These are phyloP conservation scores for Diospyros kaki DNA, from an alignment of 148 eudicot species.

Conservation along the genomic window DNA sequence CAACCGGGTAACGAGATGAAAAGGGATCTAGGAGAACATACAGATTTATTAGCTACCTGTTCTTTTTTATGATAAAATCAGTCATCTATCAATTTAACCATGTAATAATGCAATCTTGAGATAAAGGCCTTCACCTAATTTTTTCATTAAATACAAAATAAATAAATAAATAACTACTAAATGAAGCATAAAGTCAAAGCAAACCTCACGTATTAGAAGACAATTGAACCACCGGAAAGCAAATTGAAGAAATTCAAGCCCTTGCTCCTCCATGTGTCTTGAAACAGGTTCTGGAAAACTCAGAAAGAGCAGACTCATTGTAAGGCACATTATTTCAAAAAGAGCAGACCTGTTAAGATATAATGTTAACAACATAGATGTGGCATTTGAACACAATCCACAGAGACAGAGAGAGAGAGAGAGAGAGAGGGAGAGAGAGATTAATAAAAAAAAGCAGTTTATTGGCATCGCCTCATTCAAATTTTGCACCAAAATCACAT, in stretches of 20 bases:
- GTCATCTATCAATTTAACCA: background rate
- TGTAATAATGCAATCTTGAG: background rate
- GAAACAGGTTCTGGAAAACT: slow-evolving; percentile 69
- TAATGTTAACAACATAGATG: too few species aligned
- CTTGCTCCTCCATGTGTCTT: slow-evolving; percentile 92
- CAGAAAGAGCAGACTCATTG: background rate
- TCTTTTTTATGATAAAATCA: background rate
- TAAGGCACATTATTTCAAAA: background rate
- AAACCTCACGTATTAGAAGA: slow-evolving; percentile 96
- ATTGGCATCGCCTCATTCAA: too few species aligned
- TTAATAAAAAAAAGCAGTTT: background rate
- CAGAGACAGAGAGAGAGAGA: background rate
- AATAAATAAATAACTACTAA: background rate
- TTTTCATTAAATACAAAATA: background rate
- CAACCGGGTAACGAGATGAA: slow-evolving; percentile 83
- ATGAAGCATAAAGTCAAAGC: slow-evolving; percentile 12
- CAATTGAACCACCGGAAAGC: slow-evolving; percentile 99
- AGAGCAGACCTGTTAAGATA: background rate
- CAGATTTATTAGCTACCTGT: slow-evolving; percentile 8
- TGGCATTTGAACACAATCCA: too few species aligned
- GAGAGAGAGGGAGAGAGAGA: background rate
- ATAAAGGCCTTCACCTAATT: background rate
- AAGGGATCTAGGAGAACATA: slow-evolving; percentile 66
- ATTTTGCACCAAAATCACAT: too few species aligned
- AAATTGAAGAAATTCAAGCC: slow-evolving; percentile 96